phyloP scores from a whole-genome alignment of 495 filamentous ascomycete species.

The Neurospora sp. region DNA sequence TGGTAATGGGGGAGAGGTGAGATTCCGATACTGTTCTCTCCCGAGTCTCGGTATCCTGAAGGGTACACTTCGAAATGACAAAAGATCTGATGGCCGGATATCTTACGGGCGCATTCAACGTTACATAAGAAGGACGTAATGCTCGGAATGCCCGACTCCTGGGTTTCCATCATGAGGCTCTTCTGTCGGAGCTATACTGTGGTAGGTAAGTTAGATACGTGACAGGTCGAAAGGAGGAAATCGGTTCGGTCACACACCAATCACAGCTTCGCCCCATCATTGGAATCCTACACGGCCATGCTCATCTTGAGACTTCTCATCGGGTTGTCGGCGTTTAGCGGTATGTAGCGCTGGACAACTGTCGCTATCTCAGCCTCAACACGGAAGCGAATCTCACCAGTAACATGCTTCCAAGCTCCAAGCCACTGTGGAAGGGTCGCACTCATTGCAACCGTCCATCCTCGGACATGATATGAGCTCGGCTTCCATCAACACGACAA shows the following conservation, averaged over 20 bases:
- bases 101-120: background rate
- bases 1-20: background rate
- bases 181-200: background rate
- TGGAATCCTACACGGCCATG: background rate
- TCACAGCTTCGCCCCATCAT: background rate
- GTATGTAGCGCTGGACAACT: background rate
- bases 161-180: background rate
- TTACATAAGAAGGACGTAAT: background rate
- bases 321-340: background rate
- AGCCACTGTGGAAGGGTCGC: background rate
- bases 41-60: background rate
- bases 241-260: background rate
- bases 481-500: background rate
- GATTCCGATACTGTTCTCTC: background rate
- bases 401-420: background rate
- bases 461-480: background rate
- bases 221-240: background rate
- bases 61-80: background rate
- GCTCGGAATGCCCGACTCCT: background rate
- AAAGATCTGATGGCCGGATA: background rate
- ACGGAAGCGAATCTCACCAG: background rate
- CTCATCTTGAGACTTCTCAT: background rate
- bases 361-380: background rate
- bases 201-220: background rate
- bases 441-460: background rate